Evolutionary conservation across 345 rosid species (phyloP), one percentile per base, ranked within the genome.

Genomic region (Arabis hirsuta): DNA sequence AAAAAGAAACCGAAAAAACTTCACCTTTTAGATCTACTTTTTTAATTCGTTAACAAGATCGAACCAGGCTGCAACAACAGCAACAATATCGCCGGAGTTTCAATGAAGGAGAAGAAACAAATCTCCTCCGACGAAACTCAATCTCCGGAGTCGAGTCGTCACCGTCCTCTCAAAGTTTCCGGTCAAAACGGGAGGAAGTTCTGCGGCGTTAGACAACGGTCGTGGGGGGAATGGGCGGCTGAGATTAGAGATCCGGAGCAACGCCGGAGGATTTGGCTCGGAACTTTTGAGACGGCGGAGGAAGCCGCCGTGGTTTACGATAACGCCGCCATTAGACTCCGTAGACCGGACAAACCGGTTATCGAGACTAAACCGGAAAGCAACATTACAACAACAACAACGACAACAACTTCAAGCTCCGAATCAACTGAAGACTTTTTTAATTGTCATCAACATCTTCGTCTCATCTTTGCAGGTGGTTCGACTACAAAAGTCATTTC

Each of bases 151-250:
- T 16, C 72, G 0, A 62, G 7, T 9, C 74, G 74, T 8, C 57
- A 62, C 36, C 76, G 82, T 62, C 71, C 79, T 7, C 47, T 72
- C 0, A 81, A 81, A 46, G 65, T 62, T 16, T 36, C 76, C 5
- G 69, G 65, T 22, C 69, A 56, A 72, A 75, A 71, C 38, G 78
- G 68, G 20, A 93, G 74, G 74, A 93, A 93, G 88, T 93, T 78
- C 60, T 85, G 98, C 0, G 98, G 98, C 4, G 98, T 93, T 2
- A 72, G 98, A 56, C 96, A 86, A 74, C 80, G 98, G 74, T 97
- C 98, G 0, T 93, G 98, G 98, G 98, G 98, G 0, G 90, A 93
- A 81, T 93, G 97, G 97, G 98, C 98, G 2, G 98, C 98, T 6
- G 98, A 93, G 88, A 93, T 93, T 76, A 83, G 98, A n/a, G 98